Evolutionary conservation across 768 basidiomycete genomes (phyloP), one percentile per base, ranked within the genome.

Genomic region (Russula sp.): DNA sequence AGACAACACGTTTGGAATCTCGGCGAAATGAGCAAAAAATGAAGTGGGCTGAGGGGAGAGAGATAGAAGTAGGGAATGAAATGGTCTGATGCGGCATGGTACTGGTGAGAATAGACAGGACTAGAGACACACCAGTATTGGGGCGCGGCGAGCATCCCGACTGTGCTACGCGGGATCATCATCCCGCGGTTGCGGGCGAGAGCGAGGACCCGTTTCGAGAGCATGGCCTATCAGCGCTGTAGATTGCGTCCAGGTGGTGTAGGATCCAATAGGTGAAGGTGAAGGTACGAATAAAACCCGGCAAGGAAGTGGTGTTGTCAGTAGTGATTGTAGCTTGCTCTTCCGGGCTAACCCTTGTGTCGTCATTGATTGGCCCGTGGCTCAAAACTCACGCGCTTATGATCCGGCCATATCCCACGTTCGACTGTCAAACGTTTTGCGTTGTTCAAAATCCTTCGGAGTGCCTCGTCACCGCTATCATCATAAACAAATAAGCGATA

Each of bases 171-270:
- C 40, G 68, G 57, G 58, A 69, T 57, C 57, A 69, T 57, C 57
- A 59, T 50, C 20, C 63, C 67, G 28, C 63, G 52, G 22, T 63
- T 38, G 42, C 68, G 63, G 26, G 66, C 68, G 44, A 69, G 60
- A 46, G 68, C 49, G n/a, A 65, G 50, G 63, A 69, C 62, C 66
- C 68, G 68, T 62, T 68, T 69, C 56, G 68, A 64, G 30, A 69
- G 38, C 68, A 69, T 69, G 20, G 36, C 53, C 28, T 18, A n/a
- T 50, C 52, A 6, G 46, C 57, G 57, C 24, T 28, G 56, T 48
- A 36, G 26, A 14, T 20, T 34, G 5, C 26, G 14, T 20, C n/a
- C 42, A 22, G 34, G 60, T 48, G 34, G 38, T 56, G 26, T 56
- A 46, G 18, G 48, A 40, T 57, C 49, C n/a, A 18, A 32, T 22